Conservation (phyloP, 1,284 basidiomycete genomes). For the Austroboletus olivaceoglutinosus region DNA sequence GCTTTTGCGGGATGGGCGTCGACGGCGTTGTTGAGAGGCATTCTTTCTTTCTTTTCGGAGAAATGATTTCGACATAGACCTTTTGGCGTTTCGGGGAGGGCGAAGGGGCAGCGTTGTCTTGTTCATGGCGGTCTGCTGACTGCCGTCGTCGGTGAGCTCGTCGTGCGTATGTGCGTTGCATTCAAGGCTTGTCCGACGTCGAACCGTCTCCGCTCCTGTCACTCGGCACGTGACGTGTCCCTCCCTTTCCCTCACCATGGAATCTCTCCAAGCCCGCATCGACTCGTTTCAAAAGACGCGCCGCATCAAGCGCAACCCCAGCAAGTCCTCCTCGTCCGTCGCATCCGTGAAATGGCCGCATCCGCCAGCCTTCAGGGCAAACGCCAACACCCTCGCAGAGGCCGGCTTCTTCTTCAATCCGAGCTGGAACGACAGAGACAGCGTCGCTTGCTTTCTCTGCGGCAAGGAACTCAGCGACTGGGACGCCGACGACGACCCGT, state of each 20-base stretch:
- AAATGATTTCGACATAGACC: conserved; percentile 22
- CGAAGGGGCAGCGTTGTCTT: too few relatives aligned
- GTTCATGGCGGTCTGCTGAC: not conserved
- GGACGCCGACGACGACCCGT: conserved; percentile 79
- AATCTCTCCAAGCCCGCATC: conserved; percentile 52
- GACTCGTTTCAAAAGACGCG: conserved; percentile 57
- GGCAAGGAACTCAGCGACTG: conserved; percentile 74
- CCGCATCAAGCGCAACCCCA: conserved; percentile 48
- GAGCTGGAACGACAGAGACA: conserved; percentile 59
- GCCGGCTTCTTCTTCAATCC: conserved; percentile 83
- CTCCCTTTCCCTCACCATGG: conserved; percentile 48
- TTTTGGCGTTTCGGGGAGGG: conserved; percentile 26
- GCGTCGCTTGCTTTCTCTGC: conserved; percentile 75
- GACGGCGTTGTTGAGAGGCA: too few relatives aligned
- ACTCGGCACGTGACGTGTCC: not conserved
- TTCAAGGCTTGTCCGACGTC: too few relatives aligned
- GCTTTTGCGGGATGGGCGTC: too few relatives aligned
- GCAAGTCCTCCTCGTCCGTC: conserved; percentile 36
- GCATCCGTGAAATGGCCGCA: conserved; percentile 66
- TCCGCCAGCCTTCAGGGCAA: conserved; percentile 57
- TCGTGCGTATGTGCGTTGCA: conserved; percentile 16
- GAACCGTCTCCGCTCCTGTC: too few relatives aligned
- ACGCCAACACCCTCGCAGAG: conserved; percentile 66
- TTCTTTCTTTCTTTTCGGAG: conserved; percentile 18
- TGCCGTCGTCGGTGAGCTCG: conserved; percentile 22